Conservation (phyloP, 768 basidiomycete species). For the Tylopilus cervinicoccineus region DNA sequence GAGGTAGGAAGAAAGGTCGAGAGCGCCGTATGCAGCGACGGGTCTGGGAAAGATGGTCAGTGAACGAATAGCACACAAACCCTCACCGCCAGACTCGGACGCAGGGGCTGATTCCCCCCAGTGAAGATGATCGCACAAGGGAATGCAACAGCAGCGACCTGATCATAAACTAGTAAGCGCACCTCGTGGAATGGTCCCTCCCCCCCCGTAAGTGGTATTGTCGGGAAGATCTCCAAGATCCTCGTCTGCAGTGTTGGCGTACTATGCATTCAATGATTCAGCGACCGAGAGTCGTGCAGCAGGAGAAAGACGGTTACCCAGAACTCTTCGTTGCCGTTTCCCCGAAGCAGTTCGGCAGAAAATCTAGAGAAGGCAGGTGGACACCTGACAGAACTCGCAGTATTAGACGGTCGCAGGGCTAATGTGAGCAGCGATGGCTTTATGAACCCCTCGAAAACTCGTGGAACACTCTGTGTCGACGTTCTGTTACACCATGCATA, state of each 20-base stretch:
- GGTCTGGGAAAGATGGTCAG: conserved; percentile 39
- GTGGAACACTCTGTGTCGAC: conserved; percentile 29
- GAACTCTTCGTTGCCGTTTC: conserved; percentile 65
- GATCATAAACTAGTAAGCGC: conserved; percentile 54
- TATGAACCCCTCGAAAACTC: background rate
- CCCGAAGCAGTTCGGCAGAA: conserved; percentile 68
- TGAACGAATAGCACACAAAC: background rate
- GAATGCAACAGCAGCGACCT: conserved; percentile 53
- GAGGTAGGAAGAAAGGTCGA: conserved; percentile 76
- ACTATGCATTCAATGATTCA: conserved; percentile 37
- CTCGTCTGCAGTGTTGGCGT: conserved; percentile 61
- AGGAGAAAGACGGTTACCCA: conserved; percentile 49
- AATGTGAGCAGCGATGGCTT: background rate
- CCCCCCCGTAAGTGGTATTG: conserved; percentile 42
- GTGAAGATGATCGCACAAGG: conserved; percentile 67
- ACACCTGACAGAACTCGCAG: conserved; percentile 4
- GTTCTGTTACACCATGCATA: background rate
- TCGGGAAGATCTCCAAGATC: conserved; percentile 53
- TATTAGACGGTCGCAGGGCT: conserved; percentile 65
- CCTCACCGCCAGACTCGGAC: conserved; percentile 61
- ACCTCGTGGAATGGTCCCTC: conserved; percentile 61
- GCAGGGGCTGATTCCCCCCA: conserved; percentile 64
- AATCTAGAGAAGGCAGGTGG: conserved; percentile 59
- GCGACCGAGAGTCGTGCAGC: background rate
- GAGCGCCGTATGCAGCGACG: conserved; percentile 71